These are phyloP conservation scores for Orbilia quercus DNA, from an alignment of 2,329 filamentous ascomycete species.

Conservation along the genomic window DNA sequence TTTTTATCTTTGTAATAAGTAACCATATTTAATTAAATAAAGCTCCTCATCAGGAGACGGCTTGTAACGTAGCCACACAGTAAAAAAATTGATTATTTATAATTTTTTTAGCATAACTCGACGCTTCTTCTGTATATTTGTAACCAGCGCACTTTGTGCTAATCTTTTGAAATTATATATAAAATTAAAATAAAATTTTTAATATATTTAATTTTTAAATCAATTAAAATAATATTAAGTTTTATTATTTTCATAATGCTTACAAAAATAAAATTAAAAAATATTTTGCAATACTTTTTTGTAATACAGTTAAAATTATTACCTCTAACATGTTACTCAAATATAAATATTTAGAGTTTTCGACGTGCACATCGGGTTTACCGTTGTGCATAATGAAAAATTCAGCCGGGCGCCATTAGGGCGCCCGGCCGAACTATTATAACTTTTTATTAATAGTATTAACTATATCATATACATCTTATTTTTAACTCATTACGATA, in stretches of 20 bases:
- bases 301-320: conserved; percentile 7
- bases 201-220: conserved; percentile 22
- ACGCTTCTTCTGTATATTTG: conserved; percentile 16
- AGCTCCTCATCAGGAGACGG: no score
- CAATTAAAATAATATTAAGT: conserved; percentile 22
- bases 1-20: conserved; percentile 22
- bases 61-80: no score
- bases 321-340: conserved; percentile 4
- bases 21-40: conserved; percentile 15
- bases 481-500: conserved; percentile 11
- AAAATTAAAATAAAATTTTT: conserved; percentile 24
- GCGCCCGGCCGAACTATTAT: no score
- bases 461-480: conserved; percentile 20
- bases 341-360: conserved; percentile 15
- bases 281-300: conserved; percentile 16
- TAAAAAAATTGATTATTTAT: no score
- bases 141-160: conserved; percentile 8
- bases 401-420: not conserved
- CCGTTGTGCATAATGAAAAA: no score
- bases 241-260: conserved; percentile 17
- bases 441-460: conserved; percentile 25
- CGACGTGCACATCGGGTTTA: no score
- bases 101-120: no score
- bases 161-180: conserved; percentile 17
- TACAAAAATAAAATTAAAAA: not conserved